Percentiles rank a stretch among this genome's conserved stretches.
phyloP scores from a whole-genome alignment of 106 monocot species.

The Triglochin maritima region DNA sequence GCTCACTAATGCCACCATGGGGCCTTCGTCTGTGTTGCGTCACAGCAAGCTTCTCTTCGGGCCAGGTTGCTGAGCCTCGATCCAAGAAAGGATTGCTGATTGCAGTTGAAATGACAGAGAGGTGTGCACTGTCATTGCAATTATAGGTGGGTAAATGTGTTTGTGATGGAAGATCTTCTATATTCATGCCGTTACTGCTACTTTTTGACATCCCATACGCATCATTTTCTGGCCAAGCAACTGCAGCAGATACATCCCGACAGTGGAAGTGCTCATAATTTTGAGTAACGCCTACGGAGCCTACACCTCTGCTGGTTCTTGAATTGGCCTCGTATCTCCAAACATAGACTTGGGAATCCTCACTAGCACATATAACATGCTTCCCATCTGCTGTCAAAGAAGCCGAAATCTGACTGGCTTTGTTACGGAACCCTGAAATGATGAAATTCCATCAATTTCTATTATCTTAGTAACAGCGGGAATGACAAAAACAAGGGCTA shows the following conservation, averaged over 20 bases:
- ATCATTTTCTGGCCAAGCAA: conserved; percentile 12
- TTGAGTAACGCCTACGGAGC: conserved; percentile 1
- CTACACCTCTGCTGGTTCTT: not conserved
- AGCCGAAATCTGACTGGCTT: conserved; percentile 20
- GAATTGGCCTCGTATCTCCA: conserved; percentile 24
- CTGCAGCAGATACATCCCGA: conserved; percentile 11
- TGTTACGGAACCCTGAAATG: conserved; percentile 24
- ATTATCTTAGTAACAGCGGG: not conserved
- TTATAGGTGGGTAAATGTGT: not conserved
- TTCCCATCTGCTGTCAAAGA: conserved; percentile 17
- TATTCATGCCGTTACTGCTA: not conserved
- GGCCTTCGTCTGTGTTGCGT: not conserved
- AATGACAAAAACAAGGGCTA: not conserved
- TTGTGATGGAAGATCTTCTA: conserved; percentile 4
- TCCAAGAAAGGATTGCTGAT: conserved; percentile 4
- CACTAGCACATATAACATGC: conserved; percentile 21
- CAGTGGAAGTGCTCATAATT: conserved; percentile 11
- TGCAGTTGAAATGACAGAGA: not conserved
- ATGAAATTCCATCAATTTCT: not conserved
- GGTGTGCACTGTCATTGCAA: not conserved
- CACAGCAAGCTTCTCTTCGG: conserved; percentile 17
- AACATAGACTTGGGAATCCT: conserved; percentile 27
- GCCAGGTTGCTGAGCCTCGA: conserved; percentile 12
- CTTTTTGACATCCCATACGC: not conserved
- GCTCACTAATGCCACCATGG: not conserved